Percentiles rank a stretch among this genome's conserved stretches.
Conservation (phyloP, 2,329 filamentous ascomycete species). For the Moelleriella libera region DNA sequence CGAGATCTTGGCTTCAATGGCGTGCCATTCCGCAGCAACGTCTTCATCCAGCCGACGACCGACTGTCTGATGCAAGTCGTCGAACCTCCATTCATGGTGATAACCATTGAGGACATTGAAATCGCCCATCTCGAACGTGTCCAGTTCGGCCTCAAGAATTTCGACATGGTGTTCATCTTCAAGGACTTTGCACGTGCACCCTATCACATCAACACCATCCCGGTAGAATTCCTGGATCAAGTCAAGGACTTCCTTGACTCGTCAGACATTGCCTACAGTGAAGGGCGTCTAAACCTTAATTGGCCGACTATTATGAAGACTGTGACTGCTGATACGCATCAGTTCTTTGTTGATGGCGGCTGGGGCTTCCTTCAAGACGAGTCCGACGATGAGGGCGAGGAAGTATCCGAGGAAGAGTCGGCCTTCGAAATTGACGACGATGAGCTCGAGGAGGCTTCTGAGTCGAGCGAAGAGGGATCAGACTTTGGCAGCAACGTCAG, state of each 20-base stretch:
- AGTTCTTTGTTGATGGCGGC: slow-evolving; percentile 89
- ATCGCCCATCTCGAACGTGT: slow-evolving; percentile 93
- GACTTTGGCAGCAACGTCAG: slow-evolving; percentile 87
- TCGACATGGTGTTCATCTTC: slow-evolving; percentile 96
- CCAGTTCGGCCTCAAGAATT: slow-evolving; percentile 94
- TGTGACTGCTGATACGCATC: slow-evolving; percentile 81
- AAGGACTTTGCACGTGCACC: slow-evolving; percentile 90
- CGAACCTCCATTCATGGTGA: slow-evolving; percentile 90
- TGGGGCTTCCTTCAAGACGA: slow-evolving; percentile 88
- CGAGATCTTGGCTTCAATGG: slow-evolving; percentile 93
- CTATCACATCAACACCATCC: slow-evolving; percentile 94
- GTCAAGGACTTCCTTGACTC: slow-evolving; percentile 98
- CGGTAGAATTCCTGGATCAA: slow-evolving; percentile 82
- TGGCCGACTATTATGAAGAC: slow-evolving; percentile 99
- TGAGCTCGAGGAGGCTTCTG: slow-evolving; percentile 72
- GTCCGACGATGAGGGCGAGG: slow-evolving; percentile 69
- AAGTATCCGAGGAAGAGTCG: slow-evolving; percentile 77
- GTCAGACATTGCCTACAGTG: slow-evolving; percentile 84
- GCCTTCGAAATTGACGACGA: slow-evolving; percentile 84
- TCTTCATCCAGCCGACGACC: slow-evolving; percentile 89
- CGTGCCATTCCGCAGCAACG: slow-evolving; percentile 89
- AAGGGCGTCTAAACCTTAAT: slow-evolving; percentile 93
- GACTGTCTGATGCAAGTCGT: slow-evolving; percentile 95
- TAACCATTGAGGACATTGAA: slow-evolving; percentile 92
- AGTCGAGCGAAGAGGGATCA: slow-evolving; percentile 66